Percentiles rank a stretch among this genome's conserved stretches.
These are phyloP conservation scores for Kondoa subrosea DNA, from an alignment of 768 basidiomycete species.

Conservation along the genomic window DNA sequence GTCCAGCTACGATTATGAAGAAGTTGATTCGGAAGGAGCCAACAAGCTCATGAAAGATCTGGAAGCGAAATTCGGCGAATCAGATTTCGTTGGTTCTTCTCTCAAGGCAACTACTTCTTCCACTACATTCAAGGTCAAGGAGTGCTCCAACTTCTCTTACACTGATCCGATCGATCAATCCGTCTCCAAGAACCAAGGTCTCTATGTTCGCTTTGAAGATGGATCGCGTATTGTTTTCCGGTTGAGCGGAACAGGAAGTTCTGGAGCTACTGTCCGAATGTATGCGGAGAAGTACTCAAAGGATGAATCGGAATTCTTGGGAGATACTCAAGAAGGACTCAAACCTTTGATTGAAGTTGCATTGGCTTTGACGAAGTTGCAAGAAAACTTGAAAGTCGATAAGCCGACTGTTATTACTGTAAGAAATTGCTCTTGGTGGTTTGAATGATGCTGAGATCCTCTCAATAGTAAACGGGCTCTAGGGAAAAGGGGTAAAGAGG, in stretches of 20 bases:
- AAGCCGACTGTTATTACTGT: constrained; percentile 95
- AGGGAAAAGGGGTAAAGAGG: not conserved
- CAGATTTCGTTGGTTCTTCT: constrained; percentile 50
- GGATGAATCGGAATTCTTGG: constrained; percentile 38
- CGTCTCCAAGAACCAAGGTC: constrained; percentile 85
- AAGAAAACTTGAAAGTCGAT: constrained; percentile 66
- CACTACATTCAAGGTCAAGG: constrained; percentile 57
- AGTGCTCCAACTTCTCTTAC: constrained; percentile 78
- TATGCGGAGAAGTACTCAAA: constrained; percentile 81
- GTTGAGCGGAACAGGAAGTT: constrained; percentile 84
- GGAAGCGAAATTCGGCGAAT: constrained; percentile 49
- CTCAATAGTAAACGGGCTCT: not conserved
- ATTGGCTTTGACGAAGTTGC: constrained; percentile 62
- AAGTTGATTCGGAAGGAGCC: constrained; percentile 80
- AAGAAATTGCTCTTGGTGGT: constrained; percentile 20
- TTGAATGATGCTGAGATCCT: not conserved
- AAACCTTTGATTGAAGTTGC: constrained; percentile 94
- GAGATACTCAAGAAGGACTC: constrained; percentile 63
- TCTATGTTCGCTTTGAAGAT: constrained; percentile 77
- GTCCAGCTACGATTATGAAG: constrained; percentile 85
- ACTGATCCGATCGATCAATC: constrained; percentile 95
- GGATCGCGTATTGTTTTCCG: constrained; percentile 91
- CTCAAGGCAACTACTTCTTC: constrained; percentile 52
- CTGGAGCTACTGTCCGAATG: constrained; percentile 88
- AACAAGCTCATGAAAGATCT: constrained; percentile 65